Evolutionary conservation across 192 early-diverging fungal genomes (phyloP).

Genomic region (Backusella psychrophila): DNA sequence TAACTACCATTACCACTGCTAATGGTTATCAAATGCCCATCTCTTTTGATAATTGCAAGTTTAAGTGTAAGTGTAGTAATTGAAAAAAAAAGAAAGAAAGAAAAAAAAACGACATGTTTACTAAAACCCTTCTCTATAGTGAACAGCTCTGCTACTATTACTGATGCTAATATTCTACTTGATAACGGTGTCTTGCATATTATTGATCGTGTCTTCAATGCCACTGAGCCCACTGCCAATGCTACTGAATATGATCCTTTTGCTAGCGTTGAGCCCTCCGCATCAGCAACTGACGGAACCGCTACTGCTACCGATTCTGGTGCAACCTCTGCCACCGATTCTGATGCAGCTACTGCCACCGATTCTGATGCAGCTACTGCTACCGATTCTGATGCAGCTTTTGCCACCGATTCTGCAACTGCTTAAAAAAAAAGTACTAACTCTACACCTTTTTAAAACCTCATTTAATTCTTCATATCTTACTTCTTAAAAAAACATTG

Average conservation of each 20-base stretch:
- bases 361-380: not conserved
- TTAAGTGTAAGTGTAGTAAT: not conserved
- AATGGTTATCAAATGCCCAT: not conserved
- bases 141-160: conserved; percentile 16
- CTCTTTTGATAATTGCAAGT: not conserved
- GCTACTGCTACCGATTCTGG: not conserved
- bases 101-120: not conserved
- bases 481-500: not conserved
- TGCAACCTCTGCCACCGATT: not conserved
- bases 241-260: not conserved
- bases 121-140: not conserved
- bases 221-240: not conserved
- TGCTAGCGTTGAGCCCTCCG: not conserved
- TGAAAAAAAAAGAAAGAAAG: too few relatives aligned
- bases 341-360: not conserved
- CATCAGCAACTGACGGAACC: not conserved
- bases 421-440: not conserved
- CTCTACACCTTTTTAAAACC: not conserved
- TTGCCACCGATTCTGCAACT: not conserved
- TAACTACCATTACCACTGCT: not conserved
- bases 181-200: conserved; percentile 28
- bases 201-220: conserved; percentile 2
- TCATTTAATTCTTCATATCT: not conserved
- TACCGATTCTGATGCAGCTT: not conserved
- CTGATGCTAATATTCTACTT: conserved; percentile 12